Percentiles rank a stretch among this genome's conserved stretches.
These are phyloP conservation scores for Ocimum tenuiflorum DNA, from an alignment of 257 asterid species.

Conservation along the genomic window DNA sequence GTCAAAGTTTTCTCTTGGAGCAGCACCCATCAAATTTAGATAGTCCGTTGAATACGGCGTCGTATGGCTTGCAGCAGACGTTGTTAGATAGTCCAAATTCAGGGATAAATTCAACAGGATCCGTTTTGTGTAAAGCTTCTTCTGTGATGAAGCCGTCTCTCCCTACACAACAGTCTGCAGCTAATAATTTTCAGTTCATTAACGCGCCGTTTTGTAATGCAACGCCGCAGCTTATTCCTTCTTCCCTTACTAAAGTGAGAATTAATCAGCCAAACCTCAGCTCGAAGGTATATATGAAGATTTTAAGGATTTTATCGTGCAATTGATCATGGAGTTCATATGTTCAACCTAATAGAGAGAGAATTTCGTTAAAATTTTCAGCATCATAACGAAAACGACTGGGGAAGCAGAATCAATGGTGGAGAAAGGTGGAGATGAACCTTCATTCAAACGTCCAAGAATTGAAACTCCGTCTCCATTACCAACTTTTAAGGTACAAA, in stretches of 20 bases:
- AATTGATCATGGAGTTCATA: not conserved
- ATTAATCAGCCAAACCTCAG: constrained; percentile 9
- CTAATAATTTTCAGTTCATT: constrained; percentile 23
- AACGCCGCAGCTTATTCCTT: constrained; percentile 32
- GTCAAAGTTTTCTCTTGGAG: constrained; percentile 17
- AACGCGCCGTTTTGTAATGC: constrained; percentile 23
- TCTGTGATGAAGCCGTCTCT: constrained; percentile 13
- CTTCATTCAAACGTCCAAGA: constrained; percentile 44
- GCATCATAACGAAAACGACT: constrained; percentile 28
- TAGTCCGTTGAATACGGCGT: constrained; percentile 25
- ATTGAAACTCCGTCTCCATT: constrained; percentile 65
- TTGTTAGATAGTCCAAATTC: constrained; percentile 8
- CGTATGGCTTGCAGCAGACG: constrained; percentile 32
- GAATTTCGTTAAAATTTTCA: constrained; percentile 15
- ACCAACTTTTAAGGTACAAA: constrained; percentile 68
- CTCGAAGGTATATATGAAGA: constrained; percentile 23
- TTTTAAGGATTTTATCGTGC: not conserved
- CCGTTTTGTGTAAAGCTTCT: no score
- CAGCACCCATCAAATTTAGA: constrained; percentile 21
- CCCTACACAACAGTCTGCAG: constrained; percentile 16
- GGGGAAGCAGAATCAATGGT: constrained; percentile 11
- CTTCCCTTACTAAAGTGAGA: constrained; percentile 4
- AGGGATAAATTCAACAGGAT: constrained; percentile 20
- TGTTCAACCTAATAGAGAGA: not conserved
- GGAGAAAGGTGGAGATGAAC: constrained; percentile 32